These are phyloP conservation scores for Tanacetum coccineum DNA, from an alignment of 129 eudicot genomes.

Conservation along the genomic window DNA sequence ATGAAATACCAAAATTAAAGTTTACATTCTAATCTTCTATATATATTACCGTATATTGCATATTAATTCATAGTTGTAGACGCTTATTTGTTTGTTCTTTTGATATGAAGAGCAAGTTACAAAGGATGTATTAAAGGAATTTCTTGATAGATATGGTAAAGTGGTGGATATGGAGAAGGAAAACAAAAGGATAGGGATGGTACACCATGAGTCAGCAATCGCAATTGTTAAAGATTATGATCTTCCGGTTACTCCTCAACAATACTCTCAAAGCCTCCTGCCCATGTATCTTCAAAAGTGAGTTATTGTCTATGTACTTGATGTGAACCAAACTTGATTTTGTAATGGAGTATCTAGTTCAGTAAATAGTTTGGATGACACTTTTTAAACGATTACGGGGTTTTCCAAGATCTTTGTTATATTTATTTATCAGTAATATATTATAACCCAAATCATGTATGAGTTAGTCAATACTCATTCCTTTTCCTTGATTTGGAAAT, in stretches of 20 bases:
- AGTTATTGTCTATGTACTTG: slow-evolving; percentile 18
- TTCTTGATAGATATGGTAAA: slow-evolving; percentile 64
- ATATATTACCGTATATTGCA: neutral
- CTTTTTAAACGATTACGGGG: too few species aligned
- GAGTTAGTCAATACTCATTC: too few species aligned
- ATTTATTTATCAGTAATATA: too few species aligned
- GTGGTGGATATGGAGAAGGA: slow-evolving; percentile 65
- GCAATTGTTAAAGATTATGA: slow-evolving; percentile 63
- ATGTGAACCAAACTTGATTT: too few species aligned
- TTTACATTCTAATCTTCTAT: neutral
- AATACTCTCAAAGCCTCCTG: slow-evolving; percentile 44
- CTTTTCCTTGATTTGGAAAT: neutral
- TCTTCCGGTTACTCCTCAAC: slow-evolving; percentile 73
- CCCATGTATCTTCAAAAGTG: slow-evolving; percentile 71
- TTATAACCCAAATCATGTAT: too few species aligned
- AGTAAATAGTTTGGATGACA: too few species aligned
- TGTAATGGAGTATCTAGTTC: too few species aligned
- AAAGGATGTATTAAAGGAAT: slow-evolving; percentile 53
- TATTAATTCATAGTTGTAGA: neutral
- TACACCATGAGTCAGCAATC: slow-evolving; percentile 46
- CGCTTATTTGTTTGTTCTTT: neutral
- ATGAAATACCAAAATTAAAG: too few species aligned
- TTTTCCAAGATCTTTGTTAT: too few species aligned
- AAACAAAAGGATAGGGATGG: slow-evolving; percentile 61
- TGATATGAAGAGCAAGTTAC: slow-evolving; percentile 46